These are phyloP conservation scores for Mikania micrantha DNA, from an alignment of 129 eudicot species.

Conservation along the genomic window DNA sequence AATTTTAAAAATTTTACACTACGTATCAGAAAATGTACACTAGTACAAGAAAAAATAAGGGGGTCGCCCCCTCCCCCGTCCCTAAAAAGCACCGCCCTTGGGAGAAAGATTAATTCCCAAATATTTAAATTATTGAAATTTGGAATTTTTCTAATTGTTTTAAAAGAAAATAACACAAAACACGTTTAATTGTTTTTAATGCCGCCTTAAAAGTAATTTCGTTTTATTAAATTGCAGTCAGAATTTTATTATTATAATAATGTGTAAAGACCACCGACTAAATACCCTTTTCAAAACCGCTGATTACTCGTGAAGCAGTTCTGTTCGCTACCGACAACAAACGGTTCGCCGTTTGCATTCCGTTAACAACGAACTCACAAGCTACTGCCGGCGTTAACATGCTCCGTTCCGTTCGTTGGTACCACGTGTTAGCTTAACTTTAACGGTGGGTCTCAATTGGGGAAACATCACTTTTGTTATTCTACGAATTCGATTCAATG, in stretches of 20 bases:
- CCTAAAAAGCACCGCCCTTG: too few relatives aligned
- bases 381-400: background rate
- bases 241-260: background rate
- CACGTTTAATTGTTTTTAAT: constrained; percentile 1
- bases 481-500: background rate
- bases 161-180: background rate
- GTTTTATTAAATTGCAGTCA: constrained; percentile 7
- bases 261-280: background rate
- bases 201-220: constrained; percentile 10
- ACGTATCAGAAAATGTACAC: too few relatives aligned
- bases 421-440: constrained; percentile 12
- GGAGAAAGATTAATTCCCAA: too few relatives aligned
- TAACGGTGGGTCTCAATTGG: background rate
- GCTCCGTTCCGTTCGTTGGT: too few relatives aligned
- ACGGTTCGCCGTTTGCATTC: constrained; percentile 10
- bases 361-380: constrained; percentile 1
- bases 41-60: too few relatives aligned
- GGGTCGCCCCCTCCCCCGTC: too few relatives aligned
- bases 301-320: background rate
- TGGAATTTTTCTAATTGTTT: background rate
- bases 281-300: background rate
- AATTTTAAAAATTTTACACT: too few relatives aligned
- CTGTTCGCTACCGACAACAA: constrained; percentile 10
- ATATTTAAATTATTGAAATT: too few relatives aligned
- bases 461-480: constrained; percentile 1